Conservation (phyloP, 352 stramenopile species). For the Globisporangium sylvaticum region DNA sequence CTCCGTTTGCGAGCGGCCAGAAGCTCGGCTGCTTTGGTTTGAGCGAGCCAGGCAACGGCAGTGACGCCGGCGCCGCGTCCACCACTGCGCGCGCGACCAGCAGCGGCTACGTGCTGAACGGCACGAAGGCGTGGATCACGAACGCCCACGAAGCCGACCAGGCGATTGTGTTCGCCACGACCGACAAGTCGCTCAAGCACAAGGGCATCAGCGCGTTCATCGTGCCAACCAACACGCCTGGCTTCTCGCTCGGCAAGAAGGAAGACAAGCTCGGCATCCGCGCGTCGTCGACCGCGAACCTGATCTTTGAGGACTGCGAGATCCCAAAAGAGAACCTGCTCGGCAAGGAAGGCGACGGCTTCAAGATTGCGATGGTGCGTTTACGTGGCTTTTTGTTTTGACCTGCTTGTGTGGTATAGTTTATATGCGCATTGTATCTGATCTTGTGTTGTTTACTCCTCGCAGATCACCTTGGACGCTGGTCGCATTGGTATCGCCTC, state of each 20-base stretch:
- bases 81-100: conserved; percentile 87
- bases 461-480: conserved; percentile 89
- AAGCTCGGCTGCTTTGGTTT: conserved; percentile 95
- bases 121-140: conserved; percentile 97
- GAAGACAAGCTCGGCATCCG: conserved; percentile 98
- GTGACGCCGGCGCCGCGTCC: conserved; percentile 91
- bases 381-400: neutral
- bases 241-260: conserved; percentile 95
- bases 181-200: conserved; percentile 93
- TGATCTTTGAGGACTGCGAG: conserved; percentile 94
- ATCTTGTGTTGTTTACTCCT: neutral
- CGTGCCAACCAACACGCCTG: conserved; percentile 87
- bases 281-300: conserved; percentile 93
- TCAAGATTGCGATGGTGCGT: conserved; percentile 84
- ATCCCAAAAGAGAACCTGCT: conserved; percentile 90
- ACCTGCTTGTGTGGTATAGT: neutral
- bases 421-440: neutral
- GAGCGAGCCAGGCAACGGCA: conserved; percentile 92
- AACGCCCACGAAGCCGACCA: conserved; percentile 93
- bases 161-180: conserved; percentile 96
- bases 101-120: conserved; percentile 94
- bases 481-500: conserved; percentile 94
- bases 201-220: conserved; percentile 97
- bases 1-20: conserved; percentile 86
- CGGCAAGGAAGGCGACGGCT: conserved; percentile 82